Percentiles rank a stretch among this genome's conserved stretches.
phyloP scores from a whole-genome alignment of 495 filamentous ascomycete species.

The Glutinoglossum americanum region DNA sequence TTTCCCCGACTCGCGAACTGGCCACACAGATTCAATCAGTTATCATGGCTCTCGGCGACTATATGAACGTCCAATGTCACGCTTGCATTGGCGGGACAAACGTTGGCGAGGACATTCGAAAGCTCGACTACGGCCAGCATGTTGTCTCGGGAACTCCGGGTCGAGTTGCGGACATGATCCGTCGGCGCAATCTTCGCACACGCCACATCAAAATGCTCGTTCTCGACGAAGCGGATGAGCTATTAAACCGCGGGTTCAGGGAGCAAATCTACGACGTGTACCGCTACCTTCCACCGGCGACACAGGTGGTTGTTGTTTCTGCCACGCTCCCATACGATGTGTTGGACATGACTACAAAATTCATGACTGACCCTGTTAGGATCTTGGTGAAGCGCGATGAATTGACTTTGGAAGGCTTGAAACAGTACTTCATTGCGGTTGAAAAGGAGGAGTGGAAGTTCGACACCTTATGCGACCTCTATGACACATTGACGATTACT shows the following conservation, averaged over 20 bases:
- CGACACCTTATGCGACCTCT: slow-evolving; percentile 93
- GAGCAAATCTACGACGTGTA: slow-evolving; percentile 99
- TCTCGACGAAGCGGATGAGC: slow-evolving; percentile 96
- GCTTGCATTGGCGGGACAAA: slow-evolving; percentile 98
- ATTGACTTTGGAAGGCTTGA: slow-evolving; percentile 95
- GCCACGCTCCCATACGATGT: slow-evolving; percentile 98
- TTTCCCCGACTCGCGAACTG: slow-evolving; percentile 92
- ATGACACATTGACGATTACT: slow-evolving; percentile 98
- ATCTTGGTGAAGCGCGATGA: slow-evolving; percentile 99
- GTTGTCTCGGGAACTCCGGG: slow-evolving; percentile 93
- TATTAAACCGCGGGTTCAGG: slow-evolving; percentile 92
- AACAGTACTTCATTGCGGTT: slow-evolving; percentile 99
- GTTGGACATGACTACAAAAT: slow-evolving; percentile 98
- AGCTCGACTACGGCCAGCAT: slow-evolving; percentile 86
- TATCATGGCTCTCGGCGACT: slow-evolving; percentile 93
- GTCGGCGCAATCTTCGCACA: slow-evolving; percentile 80
- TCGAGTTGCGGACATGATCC: slow-evolving; percentile 98
- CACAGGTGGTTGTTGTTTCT: slow-evolving; percentile 91
- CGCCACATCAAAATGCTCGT: slow-evolving; percentile 98
- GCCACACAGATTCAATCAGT: slow-evolving; percentile 99
- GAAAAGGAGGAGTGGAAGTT: slow-evolving; percentile 99
- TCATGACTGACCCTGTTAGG: slow-evolving; percentile 97
- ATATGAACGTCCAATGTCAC: slow-evolving; percentile 98
- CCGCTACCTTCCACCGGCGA: slow-evolving; percentile 89
- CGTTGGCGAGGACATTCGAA: slow-evolving; percentile 93